Conservation (phyloP, 768 basidiomycete genomes). For the Termitomyces sp. region DNA sequence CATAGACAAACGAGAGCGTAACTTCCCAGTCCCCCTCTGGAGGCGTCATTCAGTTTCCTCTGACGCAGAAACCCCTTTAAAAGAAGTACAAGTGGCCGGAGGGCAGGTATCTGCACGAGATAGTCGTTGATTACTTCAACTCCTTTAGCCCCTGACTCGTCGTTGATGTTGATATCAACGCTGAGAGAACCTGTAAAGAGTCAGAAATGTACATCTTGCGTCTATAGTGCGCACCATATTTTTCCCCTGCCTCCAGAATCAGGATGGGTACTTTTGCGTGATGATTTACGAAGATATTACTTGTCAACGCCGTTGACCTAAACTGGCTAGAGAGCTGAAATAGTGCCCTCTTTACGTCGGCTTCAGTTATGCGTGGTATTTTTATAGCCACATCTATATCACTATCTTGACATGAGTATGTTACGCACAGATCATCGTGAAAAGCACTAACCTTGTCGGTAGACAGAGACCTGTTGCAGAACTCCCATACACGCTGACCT, state of each 20-base stretch:
- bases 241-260: conserved; percentile 45
- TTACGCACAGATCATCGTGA: too few relatives aligned
- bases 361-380: conserved; percentile 24
- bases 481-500: conserved; percentile 58
- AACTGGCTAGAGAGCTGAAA: conserved; percentile 47
- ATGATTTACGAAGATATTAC: conserved; percentile 26
- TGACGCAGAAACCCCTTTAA: conserved; percentile 61
- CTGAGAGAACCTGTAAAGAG: conserved; percentile 42
- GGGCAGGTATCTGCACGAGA: conserved; percentile 51
- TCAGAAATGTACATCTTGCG: background rate
- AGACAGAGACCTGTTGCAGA: conserved; percentile 57
- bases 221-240: conserved; percentile 27
- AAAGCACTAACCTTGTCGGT: conserved; percentile 50
- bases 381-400: conserved; percentile 22
- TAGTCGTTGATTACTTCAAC: conserved; percentile 49
- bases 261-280: conserved; percentile 55
- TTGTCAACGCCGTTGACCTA: conserved; percentile 37
- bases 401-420: conserved; percentile 26
- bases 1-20: conserved; percentile 63
- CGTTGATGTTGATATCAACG: conserved; percentile 68
- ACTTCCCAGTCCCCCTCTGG: conserved; percentile 59
- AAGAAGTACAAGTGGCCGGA: conserved; percentile 55
- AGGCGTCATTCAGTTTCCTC: conserved; percentile 58
- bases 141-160: conserved; percentile 50
- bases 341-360: conserved; percentile 37